Base-by-base conservation (phyloP, 1,139 yeast species). In the Pneumocystis canis region DNA sequence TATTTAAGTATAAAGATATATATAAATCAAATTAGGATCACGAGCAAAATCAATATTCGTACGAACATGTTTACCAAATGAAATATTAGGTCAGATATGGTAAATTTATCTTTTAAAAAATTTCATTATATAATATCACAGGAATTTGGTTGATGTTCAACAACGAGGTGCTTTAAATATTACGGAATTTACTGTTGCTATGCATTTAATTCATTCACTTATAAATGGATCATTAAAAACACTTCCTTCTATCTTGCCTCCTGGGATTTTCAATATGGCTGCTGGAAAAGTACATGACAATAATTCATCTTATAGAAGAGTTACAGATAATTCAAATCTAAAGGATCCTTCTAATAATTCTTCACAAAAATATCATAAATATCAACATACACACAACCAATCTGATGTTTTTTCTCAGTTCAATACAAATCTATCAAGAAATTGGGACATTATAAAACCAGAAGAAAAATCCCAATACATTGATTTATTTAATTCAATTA, bases 181-280 rank as follows among this genome's bases (percentile, higher is more conserved):
- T 70, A 79, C 84, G 30, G 90, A 88, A 69, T 92, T 94, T 70
- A 82, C 88, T 53, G 81, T 92, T 69, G 97, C 98, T 7, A 92
- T 94, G 98, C 95, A 88, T 74, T 79, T 94, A 71, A 88, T 94
- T 66, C 97, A 90, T 73, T 84, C 89, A 63, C 76, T 85, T 59
- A 77, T 89, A 71, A 82, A 83, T 70, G 87, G 89, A n/a, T 70
- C 82, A 5, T 76, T 87, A 68, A 80, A 79, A 64, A 82, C 82
- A 65, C 76, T 89, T 65, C 97, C 98, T 4, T 77, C 83, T 1
- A 75, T 78, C 39, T 75, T 92, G 65, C 90, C 97, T 0, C 71
- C 72, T 2, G 83, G 81, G 63, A 76, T 77, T 58, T 73, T 85
- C 65, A 84, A 66, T 5, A 66, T 95, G 90, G 81, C 79, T 67